phyloP scores from a whole-genome alignment of 139 green algal genomes.

The Micractinium sp. region DNA sequence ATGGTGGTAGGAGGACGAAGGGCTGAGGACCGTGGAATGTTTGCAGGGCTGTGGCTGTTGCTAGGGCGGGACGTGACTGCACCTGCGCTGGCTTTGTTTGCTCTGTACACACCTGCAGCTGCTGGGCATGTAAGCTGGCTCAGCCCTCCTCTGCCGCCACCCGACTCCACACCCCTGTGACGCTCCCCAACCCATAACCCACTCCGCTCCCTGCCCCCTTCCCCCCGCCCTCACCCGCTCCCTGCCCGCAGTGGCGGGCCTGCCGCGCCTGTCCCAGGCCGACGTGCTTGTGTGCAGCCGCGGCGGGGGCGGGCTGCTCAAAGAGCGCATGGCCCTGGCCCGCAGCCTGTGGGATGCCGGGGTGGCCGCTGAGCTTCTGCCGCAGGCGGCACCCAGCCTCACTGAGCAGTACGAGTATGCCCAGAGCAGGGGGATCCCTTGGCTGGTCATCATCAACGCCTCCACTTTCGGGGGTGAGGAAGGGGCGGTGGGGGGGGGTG shows the following conservation, averaged over 20 bases:
- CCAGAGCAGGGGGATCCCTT: conserved; percentile 60
- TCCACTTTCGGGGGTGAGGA: conserved; percentile 5
- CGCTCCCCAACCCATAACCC: not conserved
- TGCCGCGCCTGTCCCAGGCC: conserved; percentile 37
- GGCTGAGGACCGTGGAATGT: not conserved
- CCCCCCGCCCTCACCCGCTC: not conserved
- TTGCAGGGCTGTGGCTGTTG: not conserved
- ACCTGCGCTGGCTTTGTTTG: not conserved
- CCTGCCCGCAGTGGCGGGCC: not conserved
- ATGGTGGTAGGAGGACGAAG: not conserved
- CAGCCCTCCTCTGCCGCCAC: no score
- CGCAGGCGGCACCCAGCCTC: conserved; percentile 58
- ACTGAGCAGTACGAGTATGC: conserved; percentile 88
- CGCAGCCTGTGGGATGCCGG: conserved; percentile 73
- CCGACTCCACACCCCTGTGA: no score
- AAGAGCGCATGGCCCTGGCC: conserved; percentile 71
- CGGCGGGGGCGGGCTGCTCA: conserved; percentile 75
- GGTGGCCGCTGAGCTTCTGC: conserved; percentile 74
- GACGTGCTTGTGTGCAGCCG: conserved; percentile 83
- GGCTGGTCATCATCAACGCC: conserved; percentile 78
- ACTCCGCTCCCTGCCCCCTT: not conserved
- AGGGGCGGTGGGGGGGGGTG: no score
- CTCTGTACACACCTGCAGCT: no score
- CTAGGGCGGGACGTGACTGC: no score
- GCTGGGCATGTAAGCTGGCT: not conserved